Evolutionary conservation across 306 rosid genomes (phyloP).

Genomic region (Arachis hypogaea): DNA sequence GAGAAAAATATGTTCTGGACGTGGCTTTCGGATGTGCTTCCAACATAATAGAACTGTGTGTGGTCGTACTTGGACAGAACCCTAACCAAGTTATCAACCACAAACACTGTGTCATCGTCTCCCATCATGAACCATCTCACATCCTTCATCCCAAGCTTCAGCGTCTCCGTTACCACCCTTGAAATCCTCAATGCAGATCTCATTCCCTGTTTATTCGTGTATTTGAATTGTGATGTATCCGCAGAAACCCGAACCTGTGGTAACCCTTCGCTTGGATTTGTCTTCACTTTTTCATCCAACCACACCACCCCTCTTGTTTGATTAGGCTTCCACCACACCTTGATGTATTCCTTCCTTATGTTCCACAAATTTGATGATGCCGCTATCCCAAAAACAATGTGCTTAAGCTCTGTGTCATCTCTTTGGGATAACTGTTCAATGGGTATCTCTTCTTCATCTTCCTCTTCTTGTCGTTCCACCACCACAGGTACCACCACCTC

Average conservation of each 20-base stretch:
- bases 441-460: constrained; percentile 15
- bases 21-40: constrained; percentile 87
- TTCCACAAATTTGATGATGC: constrained; percentile 75
- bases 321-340: constrained; percentile 79
- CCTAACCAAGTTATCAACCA: constrained; percentile 74
- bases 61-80: constrained; percentile 74
- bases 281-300: constrained; percentile 59
- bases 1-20: constrained; percentile 82
- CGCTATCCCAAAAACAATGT: constrained; percentile 79
- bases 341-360: constrained; percentile 73
- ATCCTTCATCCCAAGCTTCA: constrained; percentile 75
- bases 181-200: constrained; percentile 87
- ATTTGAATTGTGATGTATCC: constrained; percentile 60
- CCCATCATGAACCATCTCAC: constrained; percentile 95
- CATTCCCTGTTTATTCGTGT: constrained; percentile 67
- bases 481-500: background rate
- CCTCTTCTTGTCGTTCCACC: background rate
- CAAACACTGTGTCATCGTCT: constrained; percentile 81
- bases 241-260: constrained; percentile 70
- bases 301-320: constrained; percentile 84
- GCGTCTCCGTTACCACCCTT: constrained; percentile 72
- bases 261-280: constrained; percentile 42
- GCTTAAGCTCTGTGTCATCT: constrained; percentile 56
- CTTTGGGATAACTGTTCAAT: constrained; percentile 32
- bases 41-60: constrained; percentile 67